These are phyloP conservation scores for Citrus maxima DNA, from an alignment of 345 rosid genomes.

Conservation along the genomic window DNA sequence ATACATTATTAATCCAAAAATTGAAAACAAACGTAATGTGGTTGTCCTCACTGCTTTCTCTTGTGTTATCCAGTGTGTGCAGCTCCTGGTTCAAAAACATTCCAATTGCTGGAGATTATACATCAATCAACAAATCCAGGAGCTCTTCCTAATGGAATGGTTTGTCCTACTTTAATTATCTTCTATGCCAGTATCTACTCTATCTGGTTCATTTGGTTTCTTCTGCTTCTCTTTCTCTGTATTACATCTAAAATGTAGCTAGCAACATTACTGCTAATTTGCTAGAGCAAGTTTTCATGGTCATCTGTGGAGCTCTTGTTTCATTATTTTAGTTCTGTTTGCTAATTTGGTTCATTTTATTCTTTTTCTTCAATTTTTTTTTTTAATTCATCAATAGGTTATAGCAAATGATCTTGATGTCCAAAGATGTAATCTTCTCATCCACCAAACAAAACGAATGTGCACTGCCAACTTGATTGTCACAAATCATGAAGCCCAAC, in stretches of 20 bases:
- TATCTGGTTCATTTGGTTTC: slow-evolving; percentile 5
- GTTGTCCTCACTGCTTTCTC: slow-evolving; percentile 11
- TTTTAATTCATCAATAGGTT: slow-evolving; percentile 42
- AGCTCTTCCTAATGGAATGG: slow-evolving; percentile 80
- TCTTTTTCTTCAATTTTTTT: background rate
- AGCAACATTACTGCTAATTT: slow-evolving; percentile 1
- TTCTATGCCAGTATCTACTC: background rate
- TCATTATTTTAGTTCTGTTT: slow-evolving; percentile 1
- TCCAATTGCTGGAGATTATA: slow-evolving; percentile 87
- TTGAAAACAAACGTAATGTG: background rate
- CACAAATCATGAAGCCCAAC: slow-evolving; percentile 94
- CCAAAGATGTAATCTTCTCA: slow-evolving; percentile 95
- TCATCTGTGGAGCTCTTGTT: background rate
- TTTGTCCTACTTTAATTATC: slow-evolving; percentile 24
- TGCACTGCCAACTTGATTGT: slow-evolving; percentile 95
- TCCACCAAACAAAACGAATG: slow-evolving; percentile 96
- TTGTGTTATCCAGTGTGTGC: slow-evolving; percentile 71
- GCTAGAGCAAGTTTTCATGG: slow-evolving; percentile 1
- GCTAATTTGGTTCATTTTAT: slow-evolving; percentile 4
- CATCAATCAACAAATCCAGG: slow-evolving; percentile 64
- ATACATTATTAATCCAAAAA: background rate
- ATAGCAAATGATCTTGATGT: slow-evolving; percentile 95
- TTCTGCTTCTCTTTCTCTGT: background rate
- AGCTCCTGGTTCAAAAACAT: slow-evolving; percentile 97
- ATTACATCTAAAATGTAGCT: background rate